Base-by-base conservation (phyloP, 2,329 filamentous ascomycete species). In the Zopfia rhizophila region DNA sequence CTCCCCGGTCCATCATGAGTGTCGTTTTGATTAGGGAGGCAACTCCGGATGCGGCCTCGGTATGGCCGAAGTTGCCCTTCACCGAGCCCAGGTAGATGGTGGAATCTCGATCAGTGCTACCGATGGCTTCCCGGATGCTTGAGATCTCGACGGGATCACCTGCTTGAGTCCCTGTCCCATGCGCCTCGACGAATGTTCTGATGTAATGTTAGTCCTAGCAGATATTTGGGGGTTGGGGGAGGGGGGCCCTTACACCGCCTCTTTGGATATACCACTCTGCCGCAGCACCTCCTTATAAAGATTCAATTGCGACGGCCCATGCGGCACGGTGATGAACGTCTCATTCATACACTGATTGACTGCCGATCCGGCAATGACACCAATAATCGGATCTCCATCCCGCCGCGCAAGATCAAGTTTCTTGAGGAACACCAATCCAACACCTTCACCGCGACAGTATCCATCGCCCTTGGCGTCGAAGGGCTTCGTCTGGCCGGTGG, bases 401-500 rank as follows among this genome's bases (percentile, higher is more conserved):
- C 70, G 70, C 16, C 76, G 41, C 2, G 81, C 81, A 57, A 78
- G 73, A 7, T 74, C 67, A 1, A 82, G 59, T 7, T 72, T 61
- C 58, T 83, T 83, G 16, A 83, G 50, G 3, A 82, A 69, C 4
- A 84, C 67, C 3, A 74, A 65, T 0, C 70, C 78, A 13, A 77
- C 70, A 7, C 70, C 80, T 38, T 84, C 81, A 5, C 48, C 58
- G 6, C 81, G 74, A 47, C 78, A 82, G 52, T 83, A 84, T 4
- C 81, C 81, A 59, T 82, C 78, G 0, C 79, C 81, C 0, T 19
- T 16, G 1, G 41, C 54, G 35, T 63, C 60, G 22, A 63, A 65
- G 3, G 62, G 50, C 41, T 79, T 79, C 51, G 78, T 82, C 3
- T 71, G 65, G 0, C 78, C 76, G 1, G 70, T 76, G 0, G 68